These are phyloP conservation scores for Bassia scoparia DNA, from an alignment of 148 eudicot species.

Conservation along the genomic window DNA sequence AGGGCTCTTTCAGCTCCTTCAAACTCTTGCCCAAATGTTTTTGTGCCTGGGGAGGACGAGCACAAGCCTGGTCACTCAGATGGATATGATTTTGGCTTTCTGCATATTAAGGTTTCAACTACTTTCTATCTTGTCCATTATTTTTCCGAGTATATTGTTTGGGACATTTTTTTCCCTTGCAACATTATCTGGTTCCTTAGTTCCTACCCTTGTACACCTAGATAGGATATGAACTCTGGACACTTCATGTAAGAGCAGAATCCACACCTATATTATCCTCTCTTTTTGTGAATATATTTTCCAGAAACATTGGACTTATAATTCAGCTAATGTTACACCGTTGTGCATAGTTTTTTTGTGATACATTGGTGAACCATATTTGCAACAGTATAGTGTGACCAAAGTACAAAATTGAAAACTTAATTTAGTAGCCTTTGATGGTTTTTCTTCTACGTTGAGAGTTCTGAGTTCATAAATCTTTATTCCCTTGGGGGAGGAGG, in stretches of 20 bases:
- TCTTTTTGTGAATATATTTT: not conserved
- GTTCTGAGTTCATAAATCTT: too few relatives aligned
- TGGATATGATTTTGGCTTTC: slow-evolving; percentile 96
- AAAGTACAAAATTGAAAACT: not conserved
- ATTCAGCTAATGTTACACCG: not conserved
- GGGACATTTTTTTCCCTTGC: too few relatives aligned
- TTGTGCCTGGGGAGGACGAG: slow-evolving; percentile 87
- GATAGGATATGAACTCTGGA: not conserved
- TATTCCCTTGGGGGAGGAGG: too few relatives aligned
- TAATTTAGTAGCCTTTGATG: too few relatives aligned
- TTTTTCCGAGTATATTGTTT: not conserved
- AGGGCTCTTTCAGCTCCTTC: slow-evolving; percentile 80
- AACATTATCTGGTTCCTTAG: not conserved
- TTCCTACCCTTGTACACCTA: not conserved
- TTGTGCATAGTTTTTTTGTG: not conserved
- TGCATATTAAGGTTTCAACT: slow-evolving; percentile 74
- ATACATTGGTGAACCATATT: not conserved
- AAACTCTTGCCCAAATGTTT: slow-evolving; percentile 59
- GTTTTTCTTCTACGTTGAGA: too few relatives aligned
- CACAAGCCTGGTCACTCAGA: slow-evolving; percentile 71
- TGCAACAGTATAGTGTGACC: not conserved
- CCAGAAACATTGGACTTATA: not conserved
- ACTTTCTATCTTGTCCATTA: not conserved
- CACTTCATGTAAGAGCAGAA: not conserved
- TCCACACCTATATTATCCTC: not conserved